These are phyloP conservation scores for Lathyrus tuberosus DNA, from an alignment of 306 rosid species.

Conservation along the genomic window DNA sequence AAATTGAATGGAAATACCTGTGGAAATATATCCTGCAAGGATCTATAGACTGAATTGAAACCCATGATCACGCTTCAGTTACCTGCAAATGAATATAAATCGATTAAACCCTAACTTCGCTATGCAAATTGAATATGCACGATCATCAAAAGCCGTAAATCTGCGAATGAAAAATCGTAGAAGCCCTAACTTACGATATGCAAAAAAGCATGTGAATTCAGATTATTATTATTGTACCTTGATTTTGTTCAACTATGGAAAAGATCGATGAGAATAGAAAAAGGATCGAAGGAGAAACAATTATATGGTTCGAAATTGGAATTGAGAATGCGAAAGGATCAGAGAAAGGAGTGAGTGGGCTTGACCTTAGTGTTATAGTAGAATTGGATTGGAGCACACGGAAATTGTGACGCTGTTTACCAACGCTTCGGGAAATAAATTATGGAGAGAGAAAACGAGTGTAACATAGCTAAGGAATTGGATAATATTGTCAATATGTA, in stretches of 20 bases:
- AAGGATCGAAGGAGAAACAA: no score
- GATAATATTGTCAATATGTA: no score
- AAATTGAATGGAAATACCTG: conserved; percentile 49
- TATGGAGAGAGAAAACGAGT: no score
- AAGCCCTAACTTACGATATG: conserved; percentile 5
- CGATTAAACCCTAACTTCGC: conserved; percentile 34
- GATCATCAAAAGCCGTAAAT: not conserved
- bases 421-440: no score
- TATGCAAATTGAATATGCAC: not conserved
- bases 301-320: no score
- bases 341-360: no score
- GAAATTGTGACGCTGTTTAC: no score
- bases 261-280: no score
- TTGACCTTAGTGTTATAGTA: no score
- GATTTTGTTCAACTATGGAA: conserved; percentile 4
- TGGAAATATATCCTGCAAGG: conserved; percentile 75
- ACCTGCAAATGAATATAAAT: conserved; percentile 44
- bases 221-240: not conserved
- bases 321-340: no score
- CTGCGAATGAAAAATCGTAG: not conserved
- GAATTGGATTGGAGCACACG: no score
- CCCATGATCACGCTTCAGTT: conserved; percentile 54
- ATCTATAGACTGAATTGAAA: conserved; percentile 55
- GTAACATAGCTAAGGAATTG: no score
- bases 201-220: not conserved